These are phyloP conservation scores for Ascodesmis nigricans DNA, from an alignment of 495 filamentous ascomycete species.

Conservation along the genomic window DNA sequence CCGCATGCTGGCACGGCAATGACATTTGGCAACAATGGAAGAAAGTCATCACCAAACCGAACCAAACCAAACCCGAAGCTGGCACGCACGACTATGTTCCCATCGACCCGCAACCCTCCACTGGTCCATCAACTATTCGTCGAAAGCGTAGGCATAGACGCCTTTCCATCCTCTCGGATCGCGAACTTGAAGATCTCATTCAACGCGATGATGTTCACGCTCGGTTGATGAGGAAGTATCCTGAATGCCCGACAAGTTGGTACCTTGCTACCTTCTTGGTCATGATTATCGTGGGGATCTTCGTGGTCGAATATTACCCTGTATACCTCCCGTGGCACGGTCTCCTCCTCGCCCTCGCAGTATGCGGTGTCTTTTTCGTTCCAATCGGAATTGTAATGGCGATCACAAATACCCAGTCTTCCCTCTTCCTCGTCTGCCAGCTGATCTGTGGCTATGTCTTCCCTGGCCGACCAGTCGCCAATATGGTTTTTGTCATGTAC, in stretches of 20 bases:
- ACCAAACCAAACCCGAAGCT: neutral
- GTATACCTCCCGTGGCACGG: constrained; percentile 60
- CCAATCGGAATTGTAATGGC: constrained; percentile 72
- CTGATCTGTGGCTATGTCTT: constrained; percentile 59
- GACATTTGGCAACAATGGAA: constrained; percentile 50
- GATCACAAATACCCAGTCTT: constrained; percentile 63
- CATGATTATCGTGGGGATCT: constrained; percentile 54
- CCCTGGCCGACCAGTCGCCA: constrained; percentile 60
- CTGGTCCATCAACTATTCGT: neutral
- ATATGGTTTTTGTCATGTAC: constrained; percentile 78
- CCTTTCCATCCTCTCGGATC: constrained; percentile 12
- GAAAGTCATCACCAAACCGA: neutral
- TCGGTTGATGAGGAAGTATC: constrained; percentile 50
- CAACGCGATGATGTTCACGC: constrained; percentile 54
- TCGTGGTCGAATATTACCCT: constrained; percentile 66
- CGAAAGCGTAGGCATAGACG: constrained; percentile 6
- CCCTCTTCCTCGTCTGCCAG: constrained; percentile 63
- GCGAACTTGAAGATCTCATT: constrained; percentile 33
- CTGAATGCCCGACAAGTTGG: constrained; percentile 58
- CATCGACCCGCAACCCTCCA: neutral
- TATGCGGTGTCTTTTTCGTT: constrained; percentile 51
- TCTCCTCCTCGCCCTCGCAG: constrained; percentile 47
- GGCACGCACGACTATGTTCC: constrained; percentile 17
- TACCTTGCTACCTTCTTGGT: constrained; percentile 45
- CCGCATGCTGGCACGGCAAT: constrained; percentile 48